Evolutionary conservation across 768 basidiomycete genomes (phyloP).

Genomic region (Mycena maculata): DNA sequence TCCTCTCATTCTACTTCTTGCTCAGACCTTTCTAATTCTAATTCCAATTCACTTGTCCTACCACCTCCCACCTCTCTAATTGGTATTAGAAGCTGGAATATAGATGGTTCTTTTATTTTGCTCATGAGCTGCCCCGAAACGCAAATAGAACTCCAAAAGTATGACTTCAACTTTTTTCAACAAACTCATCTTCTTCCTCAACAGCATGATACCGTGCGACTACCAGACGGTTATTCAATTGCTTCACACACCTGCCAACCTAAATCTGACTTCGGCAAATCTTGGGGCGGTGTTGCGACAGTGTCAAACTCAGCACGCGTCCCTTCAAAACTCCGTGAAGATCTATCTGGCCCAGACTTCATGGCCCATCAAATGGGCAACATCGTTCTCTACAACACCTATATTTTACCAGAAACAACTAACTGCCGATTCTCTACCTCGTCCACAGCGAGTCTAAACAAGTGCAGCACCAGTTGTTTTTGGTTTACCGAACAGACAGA

Average conservation of each 20-base stretch:
- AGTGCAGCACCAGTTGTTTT: too few species aligned
- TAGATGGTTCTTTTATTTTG: neutral
- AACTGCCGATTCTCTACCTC: too few species aligned
- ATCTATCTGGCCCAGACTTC: neutral
- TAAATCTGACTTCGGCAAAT: neutral
- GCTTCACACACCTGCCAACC: neutral
- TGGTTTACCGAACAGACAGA: too few species aligned
- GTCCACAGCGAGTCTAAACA: too few species aligned
- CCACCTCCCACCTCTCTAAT: neutral
- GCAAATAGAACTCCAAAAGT: neutral
- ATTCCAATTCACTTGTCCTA: neutral
- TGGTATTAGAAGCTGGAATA: slow-evolving; percentile 13
- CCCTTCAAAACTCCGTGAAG: neutral
- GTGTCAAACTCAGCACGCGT: neutral
- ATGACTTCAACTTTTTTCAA: slow-evolving; percentile 11
- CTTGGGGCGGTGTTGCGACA: neutral
- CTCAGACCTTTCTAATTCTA: neutral
- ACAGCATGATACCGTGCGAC: neutral
- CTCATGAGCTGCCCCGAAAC: slow-evolving; percentile 16
- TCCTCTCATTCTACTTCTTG: neutral
- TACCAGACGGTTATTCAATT: neutral
- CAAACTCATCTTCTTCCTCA: slow-evolving; percentile 1
- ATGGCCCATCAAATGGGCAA: neutral
- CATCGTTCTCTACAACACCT: neutral
- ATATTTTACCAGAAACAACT: neutral